Evolutionary conservation across 106 monocot genomes (phyloP).

Genomic region (Acorus gramineus): DNA sequence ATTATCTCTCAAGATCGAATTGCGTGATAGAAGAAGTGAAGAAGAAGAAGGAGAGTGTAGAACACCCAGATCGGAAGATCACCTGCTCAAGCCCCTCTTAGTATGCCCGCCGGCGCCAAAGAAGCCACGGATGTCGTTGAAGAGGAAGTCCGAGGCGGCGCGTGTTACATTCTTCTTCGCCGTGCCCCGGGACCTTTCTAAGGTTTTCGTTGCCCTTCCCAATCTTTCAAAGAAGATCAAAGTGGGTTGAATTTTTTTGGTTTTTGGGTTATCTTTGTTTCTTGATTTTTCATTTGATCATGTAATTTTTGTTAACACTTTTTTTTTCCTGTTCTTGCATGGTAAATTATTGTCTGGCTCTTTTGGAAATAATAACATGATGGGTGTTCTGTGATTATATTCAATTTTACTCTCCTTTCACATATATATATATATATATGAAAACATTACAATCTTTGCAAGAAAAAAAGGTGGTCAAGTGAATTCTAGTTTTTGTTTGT

Average conservation of each 20-base stretch:
- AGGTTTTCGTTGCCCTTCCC: conserved; percentile 1
- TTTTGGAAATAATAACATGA: no score
- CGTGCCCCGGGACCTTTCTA: conserved; percentile 7
- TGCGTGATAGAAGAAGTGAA: no score
- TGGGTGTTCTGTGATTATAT: no score
- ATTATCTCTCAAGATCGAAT: no score
- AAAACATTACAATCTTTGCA: no score
- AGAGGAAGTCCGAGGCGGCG: conserved; percentile 1
- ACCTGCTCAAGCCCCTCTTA: conserved; percentile 2
- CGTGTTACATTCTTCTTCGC: not conserved
- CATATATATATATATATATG: no score
- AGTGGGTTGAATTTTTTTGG: not conserved
- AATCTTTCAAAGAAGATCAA: conserved; percentile 8
- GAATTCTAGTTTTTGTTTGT: no score
- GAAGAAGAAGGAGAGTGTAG: not conserved
- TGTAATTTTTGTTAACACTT: not conserved
- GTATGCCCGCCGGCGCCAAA: conserved; percentile 20
- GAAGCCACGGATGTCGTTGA: conserved; percentile 4
- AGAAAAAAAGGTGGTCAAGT: no score
- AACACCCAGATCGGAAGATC: conserved; percentile 14
- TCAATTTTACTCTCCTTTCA: no score
- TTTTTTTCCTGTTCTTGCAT: not conserved
- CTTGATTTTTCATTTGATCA: not conserved
- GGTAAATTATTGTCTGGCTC: no score
- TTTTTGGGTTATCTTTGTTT: not conserved